phyloP scores from a whole-genome alignment of 2,329 filamentous ascomycete genomes.

The Aspergillus ruber region DNA sequence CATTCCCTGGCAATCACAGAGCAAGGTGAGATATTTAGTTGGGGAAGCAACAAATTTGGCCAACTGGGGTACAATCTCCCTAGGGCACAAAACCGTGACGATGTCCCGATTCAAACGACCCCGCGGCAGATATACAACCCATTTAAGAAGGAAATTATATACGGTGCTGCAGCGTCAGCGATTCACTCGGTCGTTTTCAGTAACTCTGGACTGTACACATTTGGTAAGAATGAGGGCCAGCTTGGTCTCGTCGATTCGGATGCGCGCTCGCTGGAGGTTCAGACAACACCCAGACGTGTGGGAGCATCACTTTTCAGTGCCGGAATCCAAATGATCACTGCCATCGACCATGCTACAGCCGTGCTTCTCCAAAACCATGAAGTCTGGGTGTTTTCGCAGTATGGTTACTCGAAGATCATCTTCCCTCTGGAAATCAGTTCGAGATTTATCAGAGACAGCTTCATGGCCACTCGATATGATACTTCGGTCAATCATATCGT shows the following conservation, averaged over 20 bases:
- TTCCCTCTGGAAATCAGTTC: slow-evolving; percentile 72
- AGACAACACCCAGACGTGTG: slow-evolving; percentile 75
- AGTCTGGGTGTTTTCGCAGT: slow-evolving; percentile 91
- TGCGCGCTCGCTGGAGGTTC: slow-evolving; percentile 81
- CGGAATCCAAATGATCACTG: slow-evolving; percentile 69
- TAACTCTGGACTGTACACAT: slow-evolving; percentile 74
- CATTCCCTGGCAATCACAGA: slow-evolving; percentile 80
- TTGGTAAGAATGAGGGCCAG: slow-evolving; percentile 92
- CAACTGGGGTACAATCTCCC: slow-evolving; percentile 83
- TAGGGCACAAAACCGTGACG: slow-evolving; percentile 56
- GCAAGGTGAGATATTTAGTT: slow-evolving; percentile 88
- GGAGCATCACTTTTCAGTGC: slow-evolving; percentile 74
- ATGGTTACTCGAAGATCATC: slow-evolving; percentile 84
- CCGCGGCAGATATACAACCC: slow-evolving; percentile 88
- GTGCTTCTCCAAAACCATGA: slow-evolving; percentile 80
- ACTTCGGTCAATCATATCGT: slow-evolving; percentile 61
- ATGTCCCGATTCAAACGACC: slow-evolving; percentile 72
- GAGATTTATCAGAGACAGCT: slow-evolving; percentile 60
- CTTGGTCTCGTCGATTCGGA: slow-evolving; percentile 92
- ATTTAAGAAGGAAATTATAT: slow-evolving; percentile 74
- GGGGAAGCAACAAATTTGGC: slow-evolving; percentile 80
- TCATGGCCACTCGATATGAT: slow-evolving; percentile 60
- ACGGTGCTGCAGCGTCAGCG: slow-evolving; percentile 79
- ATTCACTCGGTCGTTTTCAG: slow-evolving; percentile 91
- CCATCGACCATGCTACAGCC: slow-evolving; percentile 83